Evolutionary conservation across 345 rosid species (phyloP).

Genomic region (Clarkia xantiana): DNA sequence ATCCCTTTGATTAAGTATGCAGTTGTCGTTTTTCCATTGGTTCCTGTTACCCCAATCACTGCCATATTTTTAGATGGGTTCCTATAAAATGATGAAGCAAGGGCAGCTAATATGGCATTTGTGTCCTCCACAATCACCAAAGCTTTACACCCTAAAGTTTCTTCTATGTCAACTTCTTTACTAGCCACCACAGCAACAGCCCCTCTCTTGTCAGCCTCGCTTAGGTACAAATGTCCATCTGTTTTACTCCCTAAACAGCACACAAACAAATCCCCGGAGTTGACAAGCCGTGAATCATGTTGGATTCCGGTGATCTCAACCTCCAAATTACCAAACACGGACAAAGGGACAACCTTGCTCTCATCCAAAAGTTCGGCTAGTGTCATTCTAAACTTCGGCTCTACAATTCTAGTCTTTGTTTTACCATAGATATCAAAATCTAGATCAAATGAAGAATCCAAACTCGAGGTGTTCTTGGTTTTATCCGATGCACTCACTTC

Average conservation of each 20-base stretch:
- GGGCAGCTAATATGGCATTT: slow-evolving; percentile 54
- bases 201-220: slow-evolving; percentile 95
- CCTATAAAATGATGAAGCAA: slow-evolving; percentile 71
- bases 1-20: slow-evolving; percentile 67
- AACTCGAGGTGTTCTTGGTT: slow-evolving; percentile 12
- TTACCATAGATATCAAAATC: slow-evolving; percentile 60
- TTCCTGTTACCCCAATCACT: slow-evolving; percentile 71
- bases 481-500: slow-evolving; percentile 14
- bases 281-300: slow-evolving; percentile 76
- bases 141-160: slow-evolving; percentile 79
- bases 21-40: slow-evolving; percentile 62
- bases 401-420: slow-evolving; percentile 41
- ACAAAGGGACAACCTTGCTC: slow-evolving; percentile 77
- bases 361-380: slow-evolving; percentile 89
- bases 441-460: slow-evolving; percentile 52
- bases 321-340: slow-evolving; percentile 75
- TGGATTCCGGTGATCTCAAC: slow-evolving; percentile 81
- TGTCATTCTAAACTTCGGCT: slow-evolving; percentile 64
- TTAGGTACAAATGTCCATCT: slow-evolving; percentile 58
- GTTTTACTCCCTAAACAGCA: slow-evolving; percentile 60
- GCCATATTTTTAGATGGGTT: slow-evolving; percentile 70
- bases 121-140: slow-evolving; percentile 88
- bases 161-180: slow-evolving; percentile 82
- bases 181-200: slow-evolving; percentile 92
- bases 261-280: slow-evolving; percentile 75